A percentile compares a stretch with the other conserved stretches of the same genome.
Conservation (phyloP, 257 asterid genomes). For the Scutellaria galericulata region DNA sequence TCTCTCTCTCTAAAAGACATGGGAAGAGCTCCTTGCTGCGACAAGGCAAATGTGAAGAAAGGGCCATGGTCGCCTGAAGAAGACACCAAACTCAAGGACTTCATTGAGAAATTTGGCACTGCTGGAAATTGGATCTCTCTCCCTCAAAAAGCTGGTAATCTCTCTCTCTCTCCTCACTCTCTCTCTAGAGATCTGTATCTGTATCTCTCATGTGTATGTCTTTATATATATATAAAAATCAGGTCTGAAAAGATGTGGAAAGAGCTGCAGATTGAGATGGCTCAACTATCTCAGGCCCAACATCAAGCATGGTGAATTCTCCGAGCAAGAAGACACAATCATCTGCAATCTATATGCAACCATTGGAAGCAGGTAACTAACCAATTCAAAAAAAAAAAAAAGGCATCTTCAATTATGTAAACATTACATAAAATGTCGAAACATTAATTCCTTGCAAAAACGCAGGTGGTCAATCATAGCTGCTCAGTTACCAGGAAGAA, state of each 20-base stretch:
- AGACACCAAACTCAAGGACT: slow-evolving; percentile 82
- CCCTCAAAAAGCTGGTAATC: slow-evolving; percentile 80
- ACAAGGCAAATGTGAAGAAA: slow-evolving; percentile 85
- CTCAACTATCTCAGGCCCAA: slow-evolving; percentile 85
- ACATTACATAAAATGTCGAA: slow-evolving; percentile 10
- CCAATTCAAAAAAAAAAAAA: too few species aligned
- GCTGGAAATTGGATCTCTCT: slow-evolving; percentile 91
- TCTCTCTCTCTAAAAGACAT: slow-evolving; percentile 43
- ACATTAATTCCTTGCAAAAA: slow-evolving; percentile 22
- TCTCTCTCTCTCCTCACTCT: not conserved
- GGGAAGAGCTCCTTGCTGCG: slow-evolving; percentile 98
- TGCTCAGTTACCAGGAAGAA: slow-evolving; percentile 77
- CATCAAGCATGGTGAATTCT: slow-evolving; percentile 82
- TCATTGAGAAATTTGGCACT: slow-evolving; percentile 66
- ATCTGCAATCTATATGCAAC: slow-evolving; percentile 71
- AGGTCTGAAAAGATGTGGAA: slow-evolving; percentile 89
- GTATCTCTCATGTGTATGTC: not conserved
- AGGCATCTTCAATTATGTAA: too few species aligned
- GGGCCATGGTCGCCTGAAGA: slow-evolving; percentile 99
- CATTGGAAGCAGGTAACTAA: slow-evolving; percentile 78
- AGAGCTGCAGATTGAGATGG: slow-evolving; percentile 92
- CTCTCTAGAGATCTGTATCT: not conserved
- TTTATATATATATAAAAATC: not conserved
- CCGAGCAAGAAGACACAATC: slow-evolving; percentile 79
- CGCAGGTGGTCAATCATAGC: slow-evolving; percentile 90